Base-by-base conservation (phyloP, 2,329 filamentous ascomycete species). In the Chaetomiaceae sp. region DNA sequence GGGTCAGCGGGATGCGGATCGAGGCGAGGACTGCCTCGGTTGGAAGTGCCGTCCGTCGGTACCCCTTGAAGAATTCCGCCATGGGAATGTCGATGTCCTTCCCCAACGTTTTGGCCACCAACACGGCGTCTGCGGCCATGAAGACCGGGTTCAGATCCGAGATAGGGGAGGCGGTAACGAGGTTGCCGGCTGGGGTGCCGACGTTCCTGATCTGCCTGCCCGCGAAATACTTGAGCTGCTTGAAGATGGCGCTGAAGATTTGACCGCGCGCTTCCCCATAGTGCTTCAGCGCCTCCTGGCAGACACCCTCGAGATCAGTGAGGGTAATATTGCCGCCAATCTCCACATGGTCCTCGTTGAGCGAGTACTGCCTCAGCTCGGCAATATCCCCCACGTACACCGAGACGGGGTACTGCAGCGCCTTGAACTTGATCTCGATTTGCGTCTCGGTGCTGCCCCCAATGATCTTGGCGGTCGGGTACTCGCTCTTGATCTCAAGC, bases 401-500 rank as follows among this genome's bases (percentile, higher is more conserved):
- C 0, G 91, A 96, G 1, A 89, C 84, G 4, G 87, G 86, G 67
- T 97, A 97, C 63, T 91, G 82, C 76, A 96, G 82, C 1, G 87
- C 90, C 74, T 97, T 97, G 80, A 99, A 97, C 71, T 96, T 96
- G 73, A 95, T 88, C 72, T 99, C 94, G 56, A 99, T 97, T 71
- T 97, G 94, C 0, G 92, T 97, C 70, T 99, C 94, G 2, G 91
- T 95, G 68, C 91, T 96, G 57, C 94, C 94, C 46, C 91, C 92
- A 57, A 99, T 96, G 57, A 99, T 84, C 71, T 97, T 99, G 4
- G 92, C 90, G 23, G 85, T 83, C 0, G 92, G 92, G 61, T 90
- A 86, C 0, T 81, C 84, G 63, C 79, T 84, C 75, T 97, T 97
- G 72, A 99, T 96, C 66, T 96, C 87, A 15, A 97, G 79, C 15